phyloP scores from a whole-genome alignment of 1,139 yeast genomes.

The Nakaseomyces delphensis region DNA sequence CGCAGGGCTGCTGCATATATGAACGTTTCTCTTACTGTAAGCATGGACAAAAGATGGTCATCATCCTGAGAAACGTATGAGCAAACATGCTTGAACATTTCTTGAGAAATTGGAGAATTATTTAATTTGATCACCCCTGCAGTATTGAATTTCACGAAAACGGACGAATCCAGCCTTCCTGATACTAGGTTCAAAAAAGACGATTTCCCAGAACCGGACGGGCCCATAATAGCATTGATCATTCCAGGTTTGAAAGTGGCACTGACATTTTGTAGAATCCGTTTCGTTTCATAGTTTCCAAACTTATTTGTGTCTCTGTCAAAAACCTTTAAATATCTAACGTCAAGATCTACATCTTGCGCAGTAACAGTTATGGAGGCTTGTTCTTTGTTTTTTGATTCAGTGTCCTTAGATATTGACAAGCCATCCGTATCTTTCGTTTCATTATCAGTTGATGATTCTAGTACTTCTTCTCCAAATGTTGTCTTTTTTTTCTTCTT shows the following conservation, averaged over 20 bases:
- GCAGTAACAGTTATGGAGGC: constrained; percentile 15
- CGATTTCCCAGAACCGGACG: constrained; percentile 82
- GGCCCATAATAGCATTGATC: constrained; percentile 83
- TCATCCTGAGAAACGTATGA: constrained; percentile 78
- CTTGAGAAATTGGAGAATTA: constrained; percentile 36
- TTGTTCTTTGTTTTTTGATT: constrained; percentile 7
- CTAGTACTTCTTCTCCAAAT: background rate
- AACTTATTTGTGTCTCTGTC: constrained; percentile 11
- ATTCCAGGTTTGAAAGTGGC: constrained; percentile 55
- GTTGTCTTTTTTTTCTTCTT: constrained; percentile 8
- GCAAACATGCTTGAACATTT: constrained; percentile 45
- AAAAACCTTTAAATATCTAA: constrained; percentile 12
- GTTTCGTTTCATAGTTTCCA: constrained; percentile 20
- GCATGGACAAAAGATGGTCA: constrained; percentile 54
- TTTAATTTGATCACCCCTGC: constrained; percentile 41
- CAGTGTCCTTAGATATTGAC: constrained; percentile 10
- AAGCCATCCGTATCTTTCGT: constrained; percentile 12
- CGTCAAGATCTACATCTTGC: constrained; percentile 16
- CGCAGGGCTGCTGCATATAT: constrained; percentile 64
- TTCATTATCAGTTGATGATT: constrained; percentile 5
- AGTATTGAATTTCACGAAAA: constrained; percentile 32
- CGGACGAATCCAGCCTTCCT: constrained; percentile 47
- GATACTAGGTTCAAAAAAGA: constrained; percentile 62
- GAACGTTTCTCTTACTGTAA: constrained; percentile 73
- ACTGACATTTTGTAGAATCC: constrained; percentile 42